Conservation (phyloP, 2,329 filamentous ascomycete species). For the Moelleriella libera region DNA sequence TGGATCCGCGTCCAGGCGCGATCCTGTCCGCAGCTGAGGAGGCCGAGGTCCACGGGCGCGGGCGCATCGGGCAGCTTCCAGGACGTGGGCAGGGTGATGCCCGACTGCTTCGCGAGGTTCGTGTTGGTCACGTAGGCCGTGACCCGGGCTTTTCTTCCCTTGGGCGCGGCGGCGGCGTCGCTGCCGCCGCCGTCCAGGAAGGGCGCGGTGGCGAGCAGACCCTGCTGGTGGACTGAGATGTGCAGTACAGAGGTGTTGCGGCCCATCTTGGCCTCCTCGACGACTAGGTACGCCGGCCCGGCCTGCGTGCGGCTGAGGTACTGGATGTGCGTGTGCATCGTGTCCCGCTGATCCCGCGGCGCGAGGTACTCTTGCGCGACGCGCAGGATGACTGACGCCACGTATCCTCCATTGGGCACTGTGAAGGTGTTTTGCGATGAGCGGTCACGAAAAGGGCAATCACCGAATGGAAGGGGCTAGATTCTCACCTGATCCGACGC, state of each 20-base stretch:
- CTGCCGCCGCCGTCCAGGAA: no score
- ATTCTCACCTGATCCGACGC: not conserved
- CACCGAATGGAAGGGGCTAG: not conserved
- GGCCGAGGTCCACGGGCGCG: slow-evolving; percentile 12
- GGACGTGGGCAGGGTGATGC: slow-evolving; percentile 14
- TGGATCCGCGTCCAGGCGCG: slow-evolving; percentile 13
- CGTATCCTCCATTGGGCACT: slow-evolving; percentile 33
- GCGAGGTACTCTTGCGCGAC: slow-evolving; percentile 19
- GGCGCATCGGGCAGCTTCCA: slow-evolving; percentile 9
- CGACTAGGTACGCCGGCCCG: slow-evolving; percentile 21
- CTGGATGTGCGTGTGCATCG: slow-evolving; percentile 24
- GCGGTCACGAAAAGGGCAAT: not conserved
- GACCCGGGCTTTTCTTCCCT: slow-evolving; percentile 9
- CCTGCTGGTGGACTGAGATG: slow-evolving; percentile 25
- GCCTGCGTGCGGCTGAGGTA: slow-evolving; percentile 23
- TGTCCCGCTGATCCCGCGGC: slow-evolving; percentile 19
- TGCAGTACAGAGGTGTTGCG: slow-evolving; percentile 26
- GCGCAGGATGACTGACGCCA: slow-evolving; percentile 24
- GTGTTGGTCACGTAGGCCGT: slow-evolving; percentile 27
- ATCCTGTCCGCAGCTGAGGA: slow-evolving; percentile 11
- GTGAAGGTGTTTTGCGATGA: not conserved
- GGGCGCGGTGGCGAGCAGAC: slow-evolving; percentile 15
- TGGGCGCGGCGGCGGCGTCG: slow-evolving; percentile 11
- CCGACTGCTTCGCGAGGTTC: slow-evolving; percentile 15
- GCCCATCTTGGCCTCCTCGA: slow-evolving; percentile 27